Evolutionary conservation across 164 flowering plant genomes (phyloP).

Genomic region (Aristolochia contorta): DNA sequence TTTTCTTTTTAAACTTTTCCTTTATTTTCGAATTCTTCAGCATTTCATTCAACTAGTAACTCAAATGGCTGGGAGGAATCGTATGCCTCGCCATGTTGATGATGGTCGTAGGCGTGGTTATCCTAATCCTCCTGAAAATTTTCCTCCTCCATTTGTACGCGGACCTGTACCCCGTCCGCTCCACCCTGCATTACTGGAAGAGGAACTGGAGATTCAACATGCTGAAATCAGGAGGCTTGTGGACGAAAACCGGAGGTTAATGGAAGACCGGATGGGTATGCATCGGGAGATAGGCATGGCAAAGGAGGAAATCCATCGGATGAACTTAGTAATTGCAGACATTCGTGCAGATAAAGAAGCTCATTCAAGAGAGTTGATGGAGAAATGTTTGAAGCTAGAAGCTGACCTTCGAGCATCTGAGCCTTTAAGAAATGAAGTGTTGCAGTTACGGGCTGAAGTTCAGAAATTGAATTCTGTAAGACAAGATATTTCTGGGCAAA

Average conservation of each 20-base stretch:
- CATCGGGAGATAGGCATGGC: slow-evolving; percentile 62
- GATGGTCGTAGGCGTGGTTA: slow-evolving; percentile 52
- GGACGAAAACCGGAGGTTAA: slow-evolving; percentile 61
- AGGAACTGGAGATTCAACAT: slow-evolving; percentile 79
- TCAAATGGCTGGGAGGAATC: slow-evolving; percentile 74
- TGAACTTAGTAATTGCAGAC: slow-evolving; percentile 55
- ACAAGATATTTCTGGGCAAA: slow-evolving; percentile 59
- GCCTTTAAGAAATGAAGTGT: slow-evolving; percentile 57
- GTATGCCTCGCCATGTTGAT: slow-evolving; percentile 45
- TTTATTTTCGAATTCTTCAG: too few relatives aligned
- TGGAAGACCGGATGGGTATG: slow-evolving; percentile 61
- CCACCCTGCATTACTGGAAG: slow-evolving; percentile 77
- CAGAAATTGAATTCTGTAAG: slow-evolving; percentile 46
- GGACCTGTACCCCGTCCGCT: slow-evolving; percentile 55
- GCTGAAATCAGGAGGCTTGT: slow-evolving; percentile 66
- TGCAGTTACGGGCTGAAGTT: slow-evolving; percentile 58
- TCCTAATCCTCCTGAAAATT: slow-evolving; percentile 41
- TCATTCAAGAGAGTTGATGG: slow-evolving; percentile 67
- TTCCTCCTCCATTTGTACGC: slow-evolving; percentile 29
- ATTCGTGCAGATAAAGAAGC: slow-evolving; percentile 69
- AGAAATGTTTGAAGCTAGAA: slow-evolving; percentile 74
- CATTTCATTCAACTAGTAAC: too few relatives aligned
- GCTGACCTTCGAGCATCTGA: slow-evolving; percentile 83
- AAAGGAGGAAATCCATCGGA: slow-evolving; percentile 72
- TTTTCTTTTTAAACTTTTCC: too few relatives aligned